phyloP scores from a whole-genome alignment of 2,329 filamentous ascomycete genomes.

The Diaporthe vexans region DNA sequence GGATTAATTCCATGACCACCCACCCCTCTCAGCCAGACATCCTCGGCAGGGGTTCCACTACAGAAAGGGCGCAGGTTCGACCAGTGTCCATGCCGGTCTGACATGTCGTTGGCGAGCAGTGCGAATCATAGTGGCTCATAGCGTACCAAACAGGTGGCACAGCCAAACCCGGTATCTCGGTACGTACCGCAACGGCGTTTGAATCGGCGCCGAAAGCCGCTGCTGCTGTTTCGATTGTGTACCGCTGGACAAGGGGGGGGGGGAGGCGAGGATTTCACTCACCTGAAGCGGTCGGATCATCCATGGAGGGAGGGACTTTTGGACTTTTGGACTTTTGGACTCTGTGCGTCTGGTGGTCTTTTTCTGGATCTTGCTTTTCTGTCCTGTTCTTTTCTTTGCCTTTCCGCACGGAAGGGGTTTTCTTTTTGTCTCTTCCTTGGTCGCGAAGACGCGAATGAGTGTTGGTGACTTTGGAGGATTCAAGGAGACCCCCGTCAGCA shows the following conservation, averaged over 20 bases:
- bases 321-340: too few relatives aligned
- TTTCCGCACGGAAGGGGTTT: background rate
- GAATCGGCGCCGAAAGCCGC: conserved; percentile 15
- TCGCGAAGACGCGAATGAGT: conserved; percentile 12
- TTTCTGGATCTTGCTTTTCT: too few relatives aligned
- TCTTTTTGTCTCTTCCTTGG: background rate
- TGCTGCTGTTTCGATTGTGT: background rate
- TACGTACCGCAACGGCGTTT: conserved; percentile 29
- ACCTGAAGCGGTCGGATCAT: conserved; percentile 11
- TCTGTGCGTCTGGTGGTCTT: background rate
- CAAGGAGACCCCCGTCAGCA: conserved; percentile 30
- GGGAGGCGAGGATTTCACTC: background rate
- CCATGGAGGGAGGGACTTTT: background rate
- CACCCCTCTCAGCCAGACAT: conserved; percentile 1
- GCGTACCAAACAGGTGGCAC: conserved; percentile 4
- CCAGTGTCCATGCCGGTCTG: conserved; percentile 27
- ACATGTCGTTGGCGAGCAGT: conserved; percentile 21
- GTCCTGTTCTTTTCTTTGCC: background rate
- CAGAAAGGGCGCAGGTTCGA: conserved; percentile 29
- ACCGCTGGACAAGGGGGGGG: background rate
- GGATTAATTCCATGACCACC: conserved; percentile 7
- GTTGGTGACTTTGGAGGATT: background rate
- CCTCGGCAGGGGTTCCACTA: conserved; percentile 15
- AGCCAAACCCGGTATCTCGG: background rate
- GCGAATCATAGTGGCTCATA: conserved; percentile 25